Evolutionary conservation across 2,329 filamentous ascomycete genomes (phyloP).

Genomic region (Ophiostoma populinum): DNA sequence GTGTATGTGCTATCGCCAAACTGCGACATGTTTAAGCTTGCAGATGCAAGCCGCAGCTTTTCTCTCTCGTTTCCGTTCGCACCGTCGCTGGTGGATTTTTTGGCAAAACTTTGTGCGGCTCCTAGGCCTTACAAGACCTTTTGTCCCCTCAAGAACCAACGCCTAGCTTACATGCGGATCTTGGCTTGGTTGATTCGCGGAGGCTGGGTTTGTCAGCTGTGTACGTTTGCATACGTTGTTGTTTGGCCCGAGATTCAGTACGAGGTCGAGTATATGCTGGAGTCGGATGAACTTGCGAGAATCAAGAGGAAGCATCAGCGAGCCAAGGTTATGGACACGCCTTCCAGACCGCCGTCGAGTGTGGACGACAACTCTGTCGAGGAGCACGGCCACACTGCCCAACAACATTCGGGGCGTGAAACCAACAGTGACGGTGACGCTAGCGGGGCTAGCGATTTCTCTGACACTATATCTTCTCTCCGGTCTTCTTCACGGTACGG

Average conservation of each 20-base stretch:
- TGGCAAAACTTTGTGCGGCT: constrained; percentile 64
- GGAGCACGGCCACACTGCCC: background rate
- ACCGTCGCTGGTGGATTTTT: constrained; percentile 68
- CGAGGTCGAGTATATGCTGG: constrained; percentile 56
- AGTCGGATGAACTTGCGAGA: constrained; percentile 39
- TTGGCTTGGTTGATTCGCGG: constrained; percentile 84
- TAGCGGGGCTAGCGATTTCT: background rate
- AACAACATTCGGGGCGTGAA: constrained; percentile 7
- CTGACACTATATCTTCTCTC: constrained; percentile 8
- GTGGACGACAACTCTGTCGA: background rate
- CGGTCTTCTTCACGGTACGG: constrained; percentile 3
- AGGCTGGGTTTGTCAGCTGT: constrained; percentile 85
- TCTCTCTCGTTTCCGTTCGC: constrained; percentile 65
- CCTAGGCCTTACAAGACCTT: constrained; percentile 71
- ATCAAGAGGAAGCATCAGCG: constrained; percentile 15
- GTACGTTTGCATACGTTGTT: constrained; percentile 78
- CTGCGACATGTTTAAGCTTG: constrained; percentile 57
- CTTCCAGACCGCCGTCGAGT: background rate
- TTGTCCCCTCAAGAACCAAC: constrained; percentile 75
- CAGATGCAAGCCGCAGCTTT: constrained; percentile 54
- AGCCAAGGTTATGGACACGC: constrained; percentile 5
- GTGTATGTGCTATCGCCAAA: constrained; percentile 86
- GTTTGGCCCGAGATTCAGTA: constrained; percentile 70
- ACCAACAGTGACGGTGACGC: constrained; percentile 1
- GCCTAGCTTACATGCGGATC: constrained; percentile 75